These are phyloP conservation scores for Symmetrospora coprosmae DNA, from an alignment of 768 basidiomycete genomes.

Conservation along the genomic window DNA sequence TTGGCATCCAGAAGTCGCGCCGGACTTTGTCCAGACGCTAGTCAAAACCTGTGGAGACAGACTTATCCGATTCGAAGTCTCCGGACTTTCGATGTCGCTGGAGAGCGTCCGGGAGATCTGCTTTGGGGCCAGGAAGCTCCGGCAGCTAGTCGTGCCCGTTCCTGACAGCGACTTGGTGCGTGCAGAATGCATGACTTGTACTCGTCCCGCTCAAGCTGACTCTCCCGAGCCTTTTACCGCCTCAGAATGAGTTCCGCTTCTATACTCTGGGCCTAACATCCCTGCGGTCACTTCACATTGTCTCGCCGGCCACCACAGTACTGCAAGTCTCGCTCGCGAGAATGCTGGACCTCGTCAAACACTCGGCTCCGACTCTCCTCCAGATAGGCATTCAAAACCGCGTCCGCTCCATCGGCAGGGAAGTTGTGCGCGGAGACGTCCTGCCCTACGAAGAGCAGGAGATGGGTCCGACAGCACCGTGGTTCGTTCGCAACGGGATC, in stretches of 20 bases:
- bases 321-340: not conserved
- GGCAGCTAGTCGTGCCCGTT: conserved; percentile 9
- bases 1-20: not conserved
- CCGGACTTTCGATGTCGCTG: not conserved
- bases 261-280: not conserved
- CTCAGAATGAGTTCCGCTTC: conserved; percentile 10
- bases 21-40: not conserved
- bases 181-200: not conserved
- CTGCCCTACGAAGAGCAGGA: not conserved
- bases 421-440: not conserved
- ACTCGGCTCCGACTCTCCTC: not conserved
- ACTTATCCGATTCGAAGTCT: not conserved
- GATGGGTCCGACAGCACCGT: not conserved
- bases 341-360: conserved; percentile 13
- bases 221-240: too few species aligned
- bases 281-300: conserved; percentile 1
- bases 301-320: not conserved
- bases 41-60: not conserved
- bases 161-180: not conserved
- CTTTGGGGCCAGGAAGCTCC: not conserved
- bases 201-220: not conserved
- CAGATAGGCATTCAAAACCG: conserved; percentile 4
- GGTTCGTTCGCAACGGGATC: not conserved
- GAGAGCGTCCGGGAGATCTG: not conserved
- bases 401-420: not conserved